Conservation (phyloP, 2,329 filamentous ascomycete genomes). For the Coniochaeta sp. region DNA sequence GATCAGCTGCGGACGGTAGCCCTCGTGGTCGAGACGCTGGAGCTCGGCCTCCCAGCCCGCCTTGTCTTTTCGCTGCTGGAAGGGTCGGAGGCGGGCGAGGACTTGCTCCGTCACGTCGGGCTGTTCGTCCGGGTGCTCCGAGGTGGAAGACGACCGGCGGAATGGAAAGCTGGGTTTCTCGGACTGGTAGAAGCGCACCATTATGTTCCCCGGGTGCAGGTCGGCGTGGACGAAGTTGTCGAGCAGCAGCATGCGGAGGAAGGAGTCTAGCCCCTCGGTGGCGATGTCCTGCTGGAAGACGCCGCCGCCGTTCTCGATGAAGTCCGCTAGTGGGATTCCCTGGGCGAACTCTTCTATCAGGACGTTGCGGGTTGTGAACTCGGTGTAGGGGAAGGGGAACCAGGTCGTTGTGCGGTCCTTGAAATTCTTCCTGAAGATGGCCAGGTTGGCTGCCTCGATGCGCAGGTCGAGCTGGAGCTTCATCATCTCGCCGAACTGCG, state of each 20-base stretch:
- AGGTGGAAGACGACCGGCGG: conserved; percentile 16
- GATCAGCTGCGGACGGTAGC: conserved; percentile 87
- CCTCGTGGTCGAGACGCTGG: conserved; percentile 71
- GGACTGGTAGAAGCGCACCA: conserved; percentile 95
- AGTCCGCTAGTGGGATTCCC: conserved; percentile 84
- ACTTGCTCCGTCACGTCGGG: conserved; percentile 84
- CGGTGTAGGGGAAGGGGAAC: conserved; percentile 91
- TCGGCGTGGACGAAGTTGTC: conserved; percentile 98
- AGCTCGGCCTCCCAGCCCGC: conserved; percentile 70
- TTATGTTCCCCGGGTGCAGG: conserved; percentile 95
- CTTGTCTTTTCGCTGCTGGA: conserved; percentile 53
- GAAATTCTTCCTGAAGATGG: conserved; percentile 85
- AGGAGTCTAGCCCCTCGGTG: conserved; percentile 89
- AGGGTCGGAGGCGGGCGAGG: conserved; percentile 69
- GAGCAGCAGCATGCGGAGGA: conserved; percentile 90
- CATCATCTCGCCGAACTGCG: conserved; percentile 98
- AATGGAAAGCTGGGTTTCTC: conserved; percentile 61
- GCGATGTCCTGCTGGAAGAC: conserved; percentile 92
- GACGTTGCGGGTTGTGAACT: conserved; percentile 88
- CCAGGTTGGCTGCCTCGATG: conserved; percentile 88
- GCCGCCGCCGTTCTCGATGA: conserved; percentile 85
- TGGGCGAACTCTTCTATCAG: conserved; percentile 94
- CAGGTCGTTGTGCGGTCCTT: conserved; percentile 84
- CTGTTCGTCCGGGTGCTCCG: conserved; percentile 23
- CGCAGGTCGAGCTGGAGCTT: conserved; percentile 89